phyloP scores from a whole-genome alignment of 306 rosid genomes.

The Quercus agrifolia region DNA sequence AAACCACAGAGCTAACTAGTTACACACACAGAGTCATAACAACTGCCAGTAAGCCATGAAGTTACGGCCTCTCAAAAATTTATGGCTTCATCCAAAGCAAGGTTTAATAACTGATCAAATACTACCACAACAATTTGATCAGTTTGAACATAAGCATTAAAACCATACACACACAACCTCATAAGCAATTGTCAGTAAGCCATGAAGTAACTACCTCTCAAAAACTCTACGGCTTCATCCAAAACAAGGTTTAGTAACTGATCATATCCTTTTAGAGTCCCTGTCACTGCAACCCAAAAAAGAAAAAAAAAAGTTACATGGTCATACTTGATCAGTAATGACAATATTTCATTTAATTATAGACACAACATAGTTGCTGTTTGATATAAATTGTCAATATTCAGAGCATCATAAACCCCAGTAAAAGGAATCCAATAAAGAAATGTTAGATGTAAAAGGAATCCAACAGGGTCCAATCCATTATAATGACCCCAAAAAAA shows the following conservation, averaged over 20 bases:
- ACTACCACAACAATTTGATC: not conserved
- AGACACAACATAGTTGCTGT: not conserved
- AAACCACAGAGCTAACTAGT: not conserved
- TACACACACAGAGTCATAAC: not conserved
- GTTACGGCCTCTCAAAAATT: conserved; percentile 77
- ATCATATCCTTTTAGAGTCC: conserved; percentile 94
- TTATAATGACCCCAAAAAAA: not conserved
- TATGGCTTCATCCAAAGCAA: conserved; percentile 85
- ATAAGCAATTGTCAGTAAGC: not conserved
- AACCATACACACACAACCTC: not conserved
- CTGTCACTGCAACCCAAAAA: conserved; percentile 58
- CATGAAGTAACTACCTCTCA: conserved; percentile 59
- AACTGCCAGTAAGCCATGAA: not conserved
- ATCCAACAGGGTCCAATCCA: not conserved
- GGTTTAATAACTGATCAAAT: conserved; percentile 80
- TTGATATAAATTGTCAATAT: not conserved
- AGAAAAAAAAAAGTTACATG: not conserved
- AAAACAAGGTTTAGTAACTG: conserved; percentile 92
- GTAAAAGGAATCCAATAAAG: not conserved
- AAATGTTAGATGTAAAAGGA: not conserved
- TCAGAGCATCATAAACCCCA: not conserved
- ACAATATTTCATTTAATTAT: not conserved
- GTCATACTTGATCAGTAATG: not conserved
- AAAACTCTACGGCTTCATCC: conserved; percentile 88
- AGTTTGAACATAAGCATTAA: not conserved